A percentile compares a stretch with the other conserved stretches of the same genome.
Conservation (phyloP, 352 stramenopile genomes). For the Phytopythium sindhum region DNA sequence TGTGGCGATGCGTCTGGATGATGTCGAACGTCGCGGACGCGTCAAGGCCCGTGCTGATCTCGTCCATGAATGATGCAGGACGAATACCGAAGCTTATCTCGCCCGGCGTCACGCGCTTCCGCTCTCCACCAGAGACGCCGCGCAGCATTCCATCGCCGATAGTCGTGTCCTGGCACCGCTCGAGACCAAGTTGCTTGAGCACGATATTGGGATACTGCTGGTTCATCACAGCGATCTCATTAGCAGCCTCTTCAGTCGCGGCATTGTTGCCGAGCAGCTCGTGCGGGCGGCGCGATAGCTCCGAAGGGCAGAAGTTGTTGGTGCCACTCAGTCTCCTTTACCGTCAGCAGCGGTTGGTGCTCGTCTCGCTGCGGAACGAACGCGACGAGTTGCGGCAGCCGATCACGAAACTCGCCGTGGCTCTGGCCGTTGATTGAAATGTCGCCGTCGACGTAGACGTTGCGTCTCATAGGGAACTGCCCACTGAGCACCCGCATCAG, state of each 20-base stretch:
- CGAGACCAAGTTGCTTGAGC: constrained; percentile 22
- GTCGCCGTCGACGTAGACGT: constrained; percentile 6
- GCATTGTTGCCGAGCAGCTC: neutral
- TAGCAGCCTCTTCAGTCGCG: neutral
- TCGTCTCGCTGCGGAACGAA: constrained; percentile 19
- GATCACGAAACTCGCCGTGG: neutral
- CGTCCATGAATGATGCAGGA: constrained; percentile 68
- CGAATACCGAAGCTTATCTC: constrained; percentile 73
- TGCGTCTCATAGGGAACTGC: constrained; percentile 1
- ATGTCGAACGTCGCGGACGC: constrained; percentile 51
- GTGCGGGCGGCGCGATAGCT: neutral
- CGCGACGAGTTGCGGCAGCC: constrained; percentile 14
- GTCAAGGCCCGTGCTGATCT: constrained; percentile 57
- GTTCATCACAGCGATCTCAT: neutral
- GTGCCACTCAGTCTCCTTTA: constrained; percentile 22
- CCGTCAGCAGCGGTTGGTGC: constrained; percentile 20
- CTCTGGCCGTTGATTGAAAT: constrained; percentile 17
- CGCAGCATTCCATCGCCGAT: constrained; percentile 10
- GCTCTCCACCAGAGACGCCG: constrained; percentile 84
- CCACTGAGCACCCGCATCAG: constrained; percentile 19
- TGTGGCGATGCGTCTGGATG: constrained; percentile 23
- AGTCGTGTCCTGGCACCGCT: constrained; percentile 16
- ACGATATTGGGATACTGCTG: constrained; percentile 1
- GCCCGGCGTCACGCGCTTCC: constrained; percentile 88
- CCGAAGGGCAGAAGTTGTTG: neutral